Evolutionary conservation across 768 basidiomycete genomes (phyloP).

Genomic region (Coprinopsis strossmayeri): DNA sequence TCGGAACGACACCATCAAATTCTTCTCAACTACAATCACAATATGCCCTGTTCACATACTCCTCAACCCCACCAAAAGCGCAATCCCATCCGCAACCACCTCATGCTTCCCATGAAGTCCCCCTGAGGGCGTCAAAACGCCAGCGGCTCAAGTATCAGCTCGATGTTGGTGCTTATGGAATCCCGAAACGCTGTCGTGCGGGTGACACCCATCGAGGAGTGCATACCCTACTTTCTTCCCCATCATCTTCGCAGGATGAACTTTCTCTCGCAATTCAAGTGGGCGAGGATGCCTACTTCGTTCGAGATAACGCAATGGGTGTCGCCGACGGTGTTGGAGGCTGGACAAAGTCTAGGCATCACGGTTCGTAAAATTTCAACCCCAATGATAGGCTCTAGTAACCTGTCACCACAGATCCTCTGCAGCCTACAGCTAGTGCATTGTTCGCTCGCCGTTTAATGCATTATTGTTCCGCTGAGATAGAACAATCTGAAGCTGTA

Average conservation of each 20-base stretch:
- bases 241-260: conserved; percentile 24
- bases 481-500: conserved; percentile 22
- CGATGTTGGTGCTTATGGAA: conserved; percentile 80
- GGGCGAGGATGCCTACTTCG: conserved; percentile 90
- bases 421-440: conserved; percentile 31
- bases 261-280: conserved; percentile 62
- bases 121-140: conserved; percentile 15
- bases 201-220: conserved; percentile 14
- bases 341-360: conserved; percentile 47
- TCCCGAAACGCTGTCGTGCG: conserved; percentile 51
- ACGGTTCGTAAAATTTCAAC: conserved; percentile 3
- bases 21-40: conserved; percentile 11
- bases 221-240: conserved; percentile 16
- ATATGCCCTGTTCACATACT: conserved; percentile 12
- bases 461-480: conserved; percentile 74
- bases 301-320: conserved; percentile 80
- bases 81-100: conserved; percentile 4
- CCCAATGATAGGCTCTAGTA: conserved; percentile 2
- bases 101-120: conserved; percentile 6
- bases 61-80: conserved; percentile 8
- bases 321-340: conserved; percentile 96
- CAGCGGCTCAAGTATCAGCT: conserved; percentile 38
- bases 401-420: conserved; percentile 13
- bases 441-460: conserved; percentile 76
- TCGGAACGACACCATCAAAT: conserved; percentile 11